These are phyloP conservation scores for Beverwykella pulmonaria DNA, from an alignment of 495 filamentous ascomycete genomes.

Conservation along the genomic window DNA sequence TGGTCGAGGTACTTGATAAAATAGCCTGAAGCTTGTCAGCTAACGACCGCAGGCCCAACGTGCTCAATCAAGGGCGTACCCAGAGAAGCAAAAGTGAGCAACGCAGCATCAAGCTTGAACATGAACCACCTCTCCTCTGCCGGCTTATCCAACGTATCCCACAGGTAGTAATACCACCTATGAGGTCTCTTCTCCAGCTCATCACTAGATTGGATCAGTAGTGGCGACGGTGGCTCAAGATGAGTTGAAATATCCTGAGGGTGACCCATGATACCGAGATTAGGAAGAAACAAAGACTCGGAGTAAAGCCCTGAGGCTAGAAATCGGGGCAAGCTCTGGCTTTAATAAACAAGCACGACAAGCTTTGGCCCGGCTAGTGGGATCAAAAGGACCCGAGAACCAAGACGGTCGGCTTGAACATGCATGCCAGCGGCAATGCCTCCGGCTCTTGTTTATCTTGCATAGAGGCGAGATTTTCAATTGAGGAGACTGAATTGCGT, in stretches of 20 bases:
- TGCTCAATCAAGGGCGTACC: no score
- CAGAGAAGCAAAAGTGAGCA: conserved; percentile 36
- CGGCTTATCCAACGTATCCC: conserved; percentile 36
- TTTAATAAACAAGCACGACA: neutral
- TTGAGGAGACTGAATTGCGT: neutral
- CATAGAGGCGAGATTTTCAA: neutral
- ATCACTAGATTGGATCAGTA: neutral
- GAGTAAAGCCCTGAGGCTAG: neutral
- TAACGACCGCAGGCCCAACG: no score
- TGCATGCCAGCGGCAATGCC: neutral
- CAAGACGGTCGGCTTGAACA: neutral
- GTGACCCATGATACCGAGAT: neutral
- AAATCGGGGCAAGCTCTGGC: neutral
- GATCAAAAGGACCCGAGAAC: neutral
- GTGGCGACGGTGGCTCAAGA: neutral
- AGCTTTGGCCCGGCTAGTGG: neutral
- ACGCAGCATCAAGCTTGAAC: conserved; percentile 37
- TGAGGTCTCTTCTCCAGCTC: neutral
- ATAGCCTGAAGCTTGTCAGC: conserved; percentile 42
- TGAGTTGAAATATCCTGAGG: neutral
- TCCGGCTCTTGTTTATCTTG: neutral
- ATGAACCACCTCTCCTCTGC: conserved; percentile 32
- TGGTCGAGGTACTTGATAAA: conserved; percentile 65
- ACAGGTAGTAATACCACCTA: conserved; percentile 28
- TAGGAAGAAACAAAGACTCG: neutral